Base-by-base conservation (phyloP, 1,139 yeast species). In the Saccharomyces hybrid region DNA sequence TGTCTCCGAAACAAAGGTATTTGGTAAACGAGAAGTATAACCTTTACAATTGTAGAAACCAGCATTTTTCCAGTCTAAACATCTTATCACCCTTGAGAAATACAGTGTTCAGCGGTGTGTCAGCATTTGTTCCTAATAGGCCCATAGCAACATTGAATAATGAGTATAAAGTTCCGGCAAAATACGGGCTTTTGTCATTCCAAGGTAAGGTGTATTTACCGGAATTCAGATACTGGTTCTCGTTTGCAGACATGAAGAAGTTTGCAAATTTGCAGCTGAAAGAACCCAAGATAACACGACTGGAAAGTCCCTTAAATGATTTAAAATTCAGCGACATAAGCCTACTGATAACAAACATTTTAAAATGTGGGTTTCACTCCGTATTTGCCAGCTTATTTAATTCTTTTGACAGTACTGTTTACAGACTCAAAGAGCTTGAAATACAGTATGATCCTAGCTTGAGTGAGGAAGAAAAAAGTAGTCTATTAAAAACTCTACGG, bases 61-160 rank as follows among this genome's bases (percentile, higher is more conserved):
- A 75, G 54, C 86, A 83, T 63, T 80, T 75, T 57, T 77, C 73
- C 58, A 64, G 70, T 1, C 60, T 77, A 13, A 71, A 73, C 4
- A 81, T 80, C 56, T 60, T 82, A 20, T 61, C 68, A 2, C 82
- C 82, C 1, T 68, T 82, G 61, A 61, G 65, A 5, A 69, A 73
- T 13, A 77, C 84, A 0, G 60, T 70, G 25, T 82, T 78, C 62
- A 87, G 82, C 64, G 86, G 87, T 5, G 76, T 70, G 2, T 61
- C 66, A 31, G 79, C 81, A 0, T 73, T 69, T 50, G 75, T 82
- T 25, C 88, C 88, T 0, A 62, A 64, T 6, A 57, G 66, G 2
- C 75, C 62, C 51, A 63, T 70, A 25, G 57, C 60, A 2, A 66
- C 79, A 0, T 65, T 83, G 30, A 67, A 68, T 51, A 63, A 83